phyloP scores from a whole-genome alignment of 192 early-diverging fungal genomes.

The Linnemannia schmuckeri region DNA sequence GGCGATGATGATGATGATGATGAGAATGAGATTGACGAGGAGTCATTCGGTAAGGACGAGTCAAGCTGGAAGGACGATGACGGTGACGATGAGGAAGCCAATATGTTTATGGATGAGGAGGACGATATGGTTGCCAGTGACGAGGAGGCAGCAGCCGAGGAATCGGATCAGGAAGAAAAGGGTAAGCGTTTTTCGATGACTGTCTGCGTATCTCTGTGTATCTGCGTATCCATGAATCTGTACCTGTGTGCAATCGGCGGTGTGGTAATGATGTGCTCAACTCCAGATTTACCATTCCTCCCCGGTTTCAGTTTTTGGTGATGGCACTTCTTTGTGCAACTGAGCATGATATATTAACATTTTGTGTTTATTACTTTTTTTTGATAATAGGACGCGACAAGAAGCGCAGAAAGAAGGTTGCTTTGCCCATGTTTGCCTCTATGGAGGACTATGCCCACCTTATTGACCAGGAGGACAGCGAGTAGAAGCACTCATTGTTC shows the following conservation, averaged over 20 bases:
- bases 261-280: background rate
- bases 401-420: slow-evolving; percentile 66
- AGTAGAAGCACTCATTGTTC: slow-evolving; percentile 6
- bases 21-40: slow-evolving; percentile 63
- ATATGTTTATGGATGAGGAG: slow-evolving; percentile 73
- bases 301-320: background rate
- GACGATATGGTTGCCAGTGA: slow-evolving; percentile 69
- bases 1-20: slow-evolving; percentile 63
- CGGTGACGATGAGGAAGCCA: slow-evolving; percentile 62
- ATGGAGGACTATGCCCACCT: slow-evolving; percentile 77
- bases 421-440: slow-evolving; percentile 77
- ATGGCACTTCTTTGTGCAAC: background rate
- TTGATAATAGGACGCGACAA: slow-evolving; percentile 53
- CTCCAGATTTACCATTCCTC: background rate
- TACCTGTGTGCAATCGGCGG: background rate
- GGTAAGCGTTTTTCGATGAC: slow-evolving; percentile 25
- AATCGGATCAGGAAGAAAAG: slow-evolving; percentile 63
- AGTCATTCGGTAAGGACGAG: slow-evolving; percentile 67
- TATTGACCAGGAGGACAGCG: slow-evolving; percentile 52
- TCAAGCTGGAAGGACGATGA: slow-evolving; percentile 60
- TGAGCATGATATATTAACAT: background rate
- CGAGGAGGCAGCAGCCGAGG: slow-evolving; percentile 62
- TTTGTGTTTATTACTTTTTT: background rate
- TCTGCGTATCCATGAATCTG: background rate
- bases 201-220: background rate